Conservation (phyloP, 495 filamentous ascomycete genomes). For the Neurospora tetraspora region DNA sequence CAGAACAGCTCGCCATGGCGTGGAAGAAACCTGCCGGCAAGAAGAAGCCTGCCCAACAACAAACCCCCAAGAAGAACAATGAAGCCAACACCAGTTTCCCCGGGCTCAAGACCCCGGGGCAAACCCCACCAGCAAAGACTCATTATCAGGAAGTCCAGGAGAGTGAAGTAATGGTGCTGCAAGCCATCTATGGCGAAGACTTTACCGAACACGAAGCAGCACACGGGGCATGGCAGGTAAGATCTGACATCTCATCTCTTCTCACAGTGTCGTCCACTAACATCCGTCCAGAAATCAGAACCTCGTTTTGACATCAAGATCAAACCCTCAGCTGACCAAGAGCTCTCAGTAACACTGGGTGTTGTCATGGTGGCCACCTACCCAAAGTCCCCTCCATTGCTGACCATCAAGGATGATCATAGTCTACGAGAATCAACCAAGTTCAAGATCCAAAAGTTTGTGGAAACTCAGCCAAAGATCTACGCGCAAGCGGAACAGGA, state of each 20-base stretch:
- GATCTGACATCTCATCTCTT: constrained; percentile 1
- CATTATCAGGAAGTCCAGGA: constrained; percentile 78
- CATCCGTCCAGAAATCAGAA: constrained; percentile 54
- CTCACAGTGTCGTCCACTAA: constrained; percentile 2
- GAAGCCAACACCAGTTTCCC: constrained; percentile 28
- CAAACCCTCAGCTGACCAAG: constrained; percentile 58
- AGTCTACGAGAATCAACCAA: constrained; percentile 53
- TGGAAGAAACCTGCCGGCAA: constrained; percentile 30
- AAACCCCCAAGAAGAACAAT: constrained; percentile 21
- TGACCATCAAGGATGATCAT: constrained; percentile 55
- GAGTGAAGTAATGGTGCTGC: constrained; percentile 77
- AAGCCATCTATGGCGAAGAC: constrained; percentile 89
- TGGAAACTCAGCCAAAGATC: constrained; percentile 59
- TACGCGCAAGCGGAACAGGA: constrained; percentile 48
- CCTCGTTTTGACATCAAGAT: constrained; percentile 71
- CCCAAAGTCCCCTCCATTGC: constrained; percentile 71
- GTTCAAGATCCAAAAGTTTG: constrained; percentile 57
- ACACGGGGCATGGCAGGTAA: constrained; percentile 78
- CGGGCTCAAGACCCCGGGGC: constrained; percentile 29
- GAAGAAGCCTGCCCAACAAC: constrained; percentile 29
- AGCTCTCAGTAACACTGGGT: constrained; percentile 49
- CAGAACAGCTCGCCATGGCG: constrained; percentile 28
- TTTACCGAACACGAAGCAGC: constrained; percentile 63
- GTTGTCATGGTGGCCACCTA: constrained; percentile 85
- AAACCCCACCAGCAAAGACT: constrained; percentile 30